A percentile compares a stretch with the other conserved stretches of the same genome.
Conservation (phyloP, 1,139 yeast genomes). For the Geotrichum aggregatum region DNA sequence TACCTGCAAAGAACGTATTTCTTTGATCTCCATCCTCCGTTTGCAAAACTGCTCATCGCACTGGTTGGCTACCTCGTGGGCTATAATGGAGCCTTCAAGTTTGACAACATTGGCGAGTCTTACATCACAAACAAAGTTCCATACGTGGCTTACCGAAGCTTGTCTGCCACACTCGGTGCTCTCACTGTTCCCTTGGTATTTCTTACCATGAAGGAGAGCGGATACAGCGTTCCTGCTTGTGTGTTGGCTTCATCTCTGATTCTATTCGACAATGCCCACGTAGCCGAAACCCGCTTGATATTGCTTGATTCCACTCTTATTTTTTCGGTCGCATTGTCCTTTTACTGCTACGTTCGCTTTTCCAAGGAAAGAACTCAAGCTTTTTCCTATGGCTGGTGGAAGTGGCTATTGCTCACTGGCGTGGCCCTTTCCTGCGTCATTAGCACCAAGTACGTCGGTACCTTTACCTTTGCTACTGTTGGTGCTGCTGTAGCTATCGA, state of each 20-base stretch:
- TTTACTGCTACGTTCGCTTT: conserved; percentile 75
- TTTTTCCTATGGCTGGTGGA: conserved; percentile 73
- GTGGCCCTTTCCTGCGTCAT: conserved; percentile 82
- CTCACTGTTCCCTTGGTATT: conserved; percentile 79
- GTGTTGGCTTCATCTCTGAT: conserved; percentile 75
- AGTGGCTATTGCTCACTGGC: conserved; percentile 82
- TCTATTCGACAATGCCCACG: conserved; percentile 87
- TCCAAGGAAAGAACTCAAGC: conserved; percentile 66
- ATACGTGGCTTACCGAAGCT: conserved; percentile 76
- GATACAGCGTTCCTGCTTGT: conserved; percentile 76
- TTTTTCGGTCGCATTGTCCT: conserved; percentile 72
- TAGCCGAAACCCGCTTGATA: conserved; percentile 84
- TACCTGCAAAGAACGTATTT: conserved; percentile 40
- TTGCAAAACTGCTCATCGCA: conserved; percentile 89
- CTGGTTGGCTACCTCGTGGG: conserved; percentile 85
- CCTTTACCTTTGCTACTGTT: conserved; percentile 78
- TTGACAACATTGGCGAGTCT: conserved; percentile 83
- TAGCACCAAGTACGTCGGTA: conserved; percentile 91
- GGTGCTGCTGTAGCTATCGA: conserved; percentile 84
- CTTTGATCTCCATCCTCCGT: conserved; percentile 98
- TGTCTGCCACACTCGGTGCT: conserved; percentile 79
- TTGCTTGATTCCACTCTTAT: conserved; percentile 86
- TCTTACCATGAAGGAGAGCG: conserved; percentile 75
- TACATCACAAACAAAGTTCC: conserved; percentile 78
- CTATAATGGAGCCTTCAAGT: conserved; percentile 84